Evolutionary conservation across 2,329 filamentous ascomycete genomes (phyloP).

Genomic region (Alternaria solani): DNA sequence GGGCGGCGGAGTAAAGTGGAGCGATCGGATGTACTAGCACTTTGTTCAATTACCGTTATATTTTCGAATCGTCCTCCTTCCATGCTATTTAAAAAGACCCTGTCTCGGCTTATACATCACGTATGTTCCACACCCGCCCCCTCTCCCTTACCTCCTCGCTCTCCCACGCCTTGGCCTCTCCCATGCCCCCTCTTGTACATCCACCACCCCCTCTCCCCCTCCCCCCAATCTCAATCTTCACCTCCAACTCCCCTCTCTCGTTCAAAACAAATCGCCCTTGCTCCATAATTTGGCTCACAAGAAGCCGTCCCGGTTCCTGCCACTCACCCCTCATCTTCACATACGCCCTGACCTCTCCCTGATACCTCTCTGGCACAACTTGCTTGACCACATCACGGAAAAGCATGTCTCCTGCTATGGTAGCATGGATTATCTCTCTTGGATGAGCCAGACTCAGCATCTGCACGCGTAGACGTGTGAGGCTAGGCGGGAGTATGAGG

Average conservation of each 20-base stretch:
- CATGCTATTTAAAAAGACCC: background rate
- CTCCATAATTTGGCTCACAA: slow-evolving; percentile 15
- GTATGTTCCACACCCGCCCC: slow-evolving; percentile 17
- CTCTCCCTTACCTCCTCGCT: slow-evolving; percentile 17
- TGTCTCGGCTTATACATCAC: background rate
- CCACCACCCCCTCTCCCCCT: background rate
- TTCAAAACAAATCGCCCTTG: slow-evolving; percentile 5
- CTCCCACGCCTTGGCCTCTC: slow-evolving; percentile 15
- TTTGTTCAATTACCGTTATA: slow-evolving; percentile 5
- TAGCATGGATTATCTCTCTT: slow-evolving; percentile 4
- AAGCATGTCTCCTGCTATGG: slow-evolving; percentile 20
- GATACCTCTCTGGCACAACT: slow-evolving; percentile 6
- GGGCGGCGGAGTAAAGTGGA: slow-evolving; percentile 10
- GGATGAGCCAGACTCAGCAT: background rate
- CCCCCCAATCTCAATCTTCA: slow-evolving; percentile 12
- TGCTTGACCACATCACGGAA: slow-evolving; percentile 22
- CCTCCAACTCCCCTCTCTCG: slow-evolving; percentile 15
- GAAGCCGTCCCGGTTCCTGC: slow-evolving; percentile 10
- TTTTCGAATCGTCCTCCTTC: background rate
- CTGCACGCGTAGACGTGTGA: slow-evolving; percentile 13
- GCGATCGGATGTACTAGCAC: slow-evolving; percentile 10
- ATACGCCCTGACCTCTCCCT: background rate
- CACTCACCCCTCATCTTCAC: slow-evolving; percentile 22
- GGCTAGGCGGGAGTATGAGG: slow-evolving; percentile 14
- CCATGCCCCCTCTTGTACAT: background rate